A percentile compares a stretch with the other conserved stretches of the same genome.
These are phyloP conservation scores for Entonaema liquescens DNA, from an alignment of 495 filamentous ascomycete species.

Conservation along the genomic window DNA sequence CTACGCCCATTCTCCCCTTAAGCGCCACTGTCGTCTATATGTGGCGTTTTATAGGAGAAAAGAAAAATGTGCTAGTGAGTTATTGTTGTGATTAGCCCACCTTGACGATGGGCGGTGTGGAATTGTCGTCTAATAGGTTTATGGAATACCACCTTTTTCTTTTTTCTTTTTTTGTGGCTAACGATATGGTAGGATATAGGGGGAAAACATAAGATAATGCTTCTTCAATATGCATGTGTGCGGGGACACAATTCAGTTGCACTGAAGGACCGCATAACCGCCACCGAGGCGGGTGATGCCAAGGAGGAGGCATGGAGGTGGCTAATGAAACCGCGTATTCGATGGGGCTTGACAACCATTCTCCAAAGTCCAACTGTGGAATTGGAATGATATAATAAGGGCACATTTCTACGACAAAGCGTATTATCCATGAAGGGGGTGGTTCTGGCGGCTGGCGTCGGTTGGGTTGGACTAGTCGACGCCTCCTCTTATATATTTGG, in stretches of 20 bases:
- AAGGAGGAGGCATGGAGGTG: conserved; percentile 26
- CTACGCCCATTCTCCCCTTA: not conserved
- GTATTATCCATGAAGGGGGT: not conserved
- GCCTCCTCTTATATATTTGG: conserved; percentile 1
- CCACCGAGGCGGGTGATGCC: conserved; percentile 21
- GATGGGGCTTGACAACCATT: conserved; percentile 1
- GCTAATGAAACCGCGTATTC: conserved; percentile 18
- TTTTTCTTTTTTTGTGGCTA: not conserved
- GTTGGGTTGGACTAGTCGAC: conserved; percentile 13
- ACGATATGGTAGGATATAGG: not conserved
- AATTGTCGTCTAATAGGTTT: not conserved
- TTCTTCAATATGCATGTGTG: conserved; percentile 5
- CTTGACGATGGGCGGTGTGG: not conserved
- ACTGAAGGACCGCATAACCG: conserved; percentile 16
- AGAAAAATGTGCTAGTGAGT: not conserved
- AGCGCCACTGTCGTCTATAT: not conserved
- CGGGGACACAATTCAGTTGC: conserved; percentile 7
- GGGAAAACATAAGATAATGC: not conserved
- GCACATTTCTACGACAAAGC: conserved; percentile 1
- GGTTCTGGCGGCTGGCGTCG: not conserved
- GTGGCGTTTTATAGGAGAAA: not conserved
- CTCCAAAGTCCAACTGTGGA: conserved; percentile 1
- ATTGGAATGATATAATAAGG: not conserved
- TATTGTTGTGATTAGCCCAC: not conserved
- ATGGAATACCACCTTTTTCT: not conserved